A percentile compares a stretch with the other conserved stretches of the same genome.
Conservation (phyloP, 176 grass and related monocot genomes). For the Avena insularis region DNA sequence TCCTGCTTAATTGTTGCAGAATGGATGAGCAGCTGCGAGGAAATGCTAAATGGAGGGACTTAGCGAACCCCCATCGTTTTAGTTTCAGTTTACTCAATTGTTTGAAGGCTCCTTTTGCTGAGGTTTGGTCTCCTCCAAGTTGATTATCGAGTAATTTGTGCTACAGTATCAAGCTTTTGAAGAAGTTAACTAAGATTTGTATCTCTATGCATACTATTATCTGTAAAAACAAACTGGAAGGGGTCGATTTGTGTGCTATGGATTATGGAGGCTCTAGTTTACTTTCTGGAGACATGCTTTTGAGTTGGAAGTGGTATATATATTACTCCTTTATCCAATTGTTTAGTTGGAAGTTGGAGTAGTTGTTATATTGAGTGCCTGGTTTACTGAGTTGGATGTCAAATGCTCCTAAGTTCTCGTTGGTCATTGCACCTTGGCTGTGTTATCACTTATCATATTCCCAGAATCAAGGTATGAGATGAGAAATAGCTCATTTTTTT, state of each 20-base stretch:
- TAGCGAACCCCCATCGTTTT: not conserved
- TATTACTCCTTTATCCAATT: not conserved
- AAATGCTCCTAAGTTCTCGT: conserved; percentile 6
- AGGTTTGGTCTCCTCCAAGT: conserved; percentile 15
- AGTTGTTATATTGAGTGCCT: not conserved
- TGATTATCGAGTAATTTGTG: conserved; percentile 27
- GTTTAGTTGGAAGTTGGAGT: conserved; percentile 2
- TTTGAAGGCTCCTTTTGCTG: not conserved
- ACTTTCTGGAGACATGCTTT: not conserved
- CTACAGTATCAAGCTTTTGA: not conserved
- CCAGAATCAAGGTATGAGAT: conserved; percentile 5
- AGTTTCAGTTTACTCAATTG: not conserved
- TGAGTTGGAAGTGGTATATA: not conserved
- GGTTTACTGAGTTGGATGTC: conserved; percentile 18
- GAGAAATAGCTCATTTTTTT: not conserved
- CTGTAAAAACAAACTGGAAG: not conserved
- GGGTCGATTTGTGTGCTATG: not conserved
- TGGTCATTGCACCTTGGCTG: conserved; percentile 8
- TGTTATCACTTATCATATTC: not conserved
- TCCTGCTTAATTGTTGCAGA: conserved; percentile 34
- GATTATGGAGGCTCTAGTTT: conserved; percentile 22
- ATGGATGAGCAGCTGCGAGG: conserved; percentile 30
- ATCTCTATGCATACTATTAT: conserved; percentile 27
- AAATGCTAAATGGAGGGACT: conserved; percentile 23
- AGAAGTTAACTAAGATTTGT: conserved; percentile 6